phyloP scores from a whole-genome alignment of 805 yeast species.

The Wickerhamomyces bisporus region DNA sequence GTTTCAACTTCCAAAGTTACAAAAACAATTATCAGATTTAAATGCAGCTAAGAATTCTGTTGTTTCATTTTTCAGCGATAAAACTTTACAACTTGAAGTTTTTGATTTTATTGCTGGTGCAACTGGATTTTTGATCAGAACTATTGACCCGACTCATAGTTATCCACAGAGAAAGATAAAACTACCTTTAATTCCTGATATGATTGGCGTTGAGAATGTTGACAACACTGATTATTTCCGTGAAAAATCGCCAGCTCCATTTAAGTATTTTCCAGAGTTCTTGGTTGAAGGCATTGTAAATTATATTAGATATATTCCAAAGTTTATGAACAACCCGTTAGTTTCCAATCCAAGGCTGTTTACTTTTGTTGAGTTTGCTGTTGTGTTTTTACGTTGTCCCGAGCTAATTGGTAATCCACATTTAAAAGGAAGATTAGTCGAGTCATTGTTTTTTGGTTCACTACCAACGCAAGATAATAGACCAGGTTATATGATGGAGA shows the following conservation, averaged over 20 bases:
- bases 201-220: constrained; percentile 57
- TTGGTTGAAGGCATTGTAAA: constrained; percentile 76
- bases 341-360: constrained; percentile 46
- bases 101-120: constrained; percentile 78
- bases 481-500: constrained; percentile 69
- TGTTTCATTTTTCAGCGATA: constrained; percentile 55
- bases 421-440: constrained; percentile 78
- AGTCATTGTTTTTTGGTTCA: constrained; percentile 72
- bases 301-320: constrained; percentile 58
- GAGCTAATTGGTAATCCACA: constrained; percentile 89
- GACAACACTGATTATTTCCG: constrained; percentile 73
- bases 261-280: constrained; percentile 82
- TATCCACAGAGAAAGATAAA: constrained; percentile 49
- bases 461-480: constrained; percentile 47
- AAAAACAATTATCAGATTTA: constrained; percentile 32
- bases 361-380: constrained; percentile 63
- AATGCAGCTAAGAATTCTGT: constrained; percentile 51
- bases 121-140: constrained; percentile 61
- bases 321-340: constrained; percentile 53
- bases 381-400: constrained; percentile 75
- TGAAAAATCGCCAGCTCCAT: constrained; percentile 63
- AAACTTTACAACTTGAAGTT: constrained; percentile 54
- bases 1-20: constrained; percentile 46
- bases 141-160: constrained; percentile 65
- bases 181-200: constrained; percentile 58